Base-by-base conservation (phyloP, 2,329 filamentous ascomycete genomes). In the Xylariomycetidae sp. region DNA sequence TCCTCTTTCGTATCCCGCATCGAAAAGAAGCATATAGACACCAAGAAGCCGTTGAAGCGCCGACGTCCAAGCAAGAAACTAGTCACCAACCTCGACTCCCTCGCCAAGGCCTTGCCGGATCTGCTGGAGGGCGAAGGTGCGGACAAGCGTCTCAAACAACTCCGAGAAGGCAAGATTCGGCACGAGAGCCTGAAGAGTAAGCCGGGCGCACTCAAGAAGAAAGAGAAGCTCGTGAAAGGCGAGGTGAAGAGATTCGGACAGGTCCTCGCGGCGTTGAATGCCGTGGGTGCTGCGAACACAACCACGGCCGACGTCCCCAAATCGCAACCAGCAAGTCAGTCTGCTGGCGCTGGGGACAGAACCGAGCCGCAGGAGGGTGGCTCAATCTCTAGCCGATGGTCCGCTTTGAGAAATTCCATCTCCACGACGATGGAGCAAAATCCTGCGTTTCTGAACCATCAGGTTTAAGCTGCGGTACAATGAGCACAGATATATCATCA, bases 401-500 rank as follows among this genome's bases (percentile, higher is more conserved):
- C 84, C 18, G 87, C 88, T 12, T 58, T 97, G 59, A 77, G 89
- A 49, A 80, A 71, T 8, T 94, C 90, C 54, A 94, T 96, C 32
- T 82, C 85, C 2, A 74, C 81, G 26, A 96, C 87, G 1, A 87
- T 95, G 80, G 87, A 95, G 63, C 84, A 87, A 60, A 90, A 90
- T 49, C 78, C 83, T 11, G 85, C 83, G 3, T 94, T 94, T 54
- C 58, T 69, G 25, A n/a, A n/a, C n/a, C n/a, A n/a, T n/a, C n/a
- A n/a, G n/a, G n/a, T n/a, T n/a, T n/a, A n/a, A n/a, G n/a, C n/a
- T n/a, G n/a, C n/a, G n/a, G n/a, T n/a, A n/a, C n/a, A n/a, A n/a
- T n/a, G n/a, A n/a, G n/a, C n/a, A n/a, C n/a, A n/a, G n/a, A n/a
- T n/a, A n/a, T n/a, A n/a, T n/a, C n/a, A n/a, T n/a, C n/a, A n/a